A percentile compares a stretch with the other conserved stretches of the same genome.
phyloP scores from a whole-genome alignment of 192 early-diverging fungal genomes.

The Thamnidium elegans region DNA sequence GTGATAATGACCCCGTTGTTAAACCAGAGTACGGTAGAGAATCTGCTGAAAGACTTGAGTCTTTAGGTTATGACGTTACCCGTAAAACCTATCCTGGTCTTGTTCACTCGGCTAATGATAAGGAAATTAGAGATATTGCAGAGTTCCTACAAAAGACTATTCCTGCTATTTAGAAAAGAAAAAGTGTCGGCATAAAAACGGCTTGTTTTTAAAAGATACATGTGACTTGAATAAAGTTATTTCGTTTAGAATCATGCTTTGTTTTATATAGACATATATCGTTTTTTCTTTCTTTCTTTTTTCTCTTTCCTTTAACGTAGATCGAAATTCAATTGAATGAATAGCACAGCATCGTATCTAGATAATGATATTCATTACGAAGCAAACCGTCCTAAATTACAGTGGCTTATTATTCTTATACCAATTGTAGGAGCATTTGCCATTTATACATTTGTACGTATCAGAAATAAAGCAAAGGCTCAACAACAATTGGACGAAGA shows the following conservation, averaged over 20 bases:
- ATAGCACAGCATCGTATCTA: neutral
- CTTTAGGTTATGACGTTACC: constrained; percentile 57
- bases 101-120: constrained; percentile 64
- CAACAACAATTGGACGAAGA: neutral
- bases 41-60: constrained; percentile 58
- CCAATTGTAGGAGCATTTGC: constrained; percentile 6
- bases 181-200: no score
- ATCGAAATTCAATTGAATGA: neutral
- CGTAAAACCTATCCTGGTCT: constrained; percentile 82
- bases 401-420: constrained; percentile 18
- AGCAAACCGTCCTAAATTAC: neutral
- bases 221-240: no score
- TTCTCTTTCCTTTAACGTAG: neutral
- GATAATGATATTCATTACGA: neutral
- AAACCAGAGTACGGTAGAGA: constrained; percentile 68
- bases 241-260: neutral
- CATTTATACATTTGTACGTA: constrained; percentile 11
- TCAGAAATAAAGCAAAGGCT: neutral
- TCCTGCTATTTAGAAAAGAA: neutral
- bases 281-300: neutral
- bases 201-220: no score
- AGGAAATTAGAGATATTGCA: constrained; percentile 72
- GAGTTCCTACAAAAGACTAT: constrained; percentile 55
- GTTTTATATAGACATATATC: no score
- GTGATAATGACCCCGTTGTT: constrained; percentile 73